Evolutionary conservation across 176 grass and related monocot species (phyloP), one percentile per base, ranked within the genome.

Genomic region (Typha latifolia): DNA sequence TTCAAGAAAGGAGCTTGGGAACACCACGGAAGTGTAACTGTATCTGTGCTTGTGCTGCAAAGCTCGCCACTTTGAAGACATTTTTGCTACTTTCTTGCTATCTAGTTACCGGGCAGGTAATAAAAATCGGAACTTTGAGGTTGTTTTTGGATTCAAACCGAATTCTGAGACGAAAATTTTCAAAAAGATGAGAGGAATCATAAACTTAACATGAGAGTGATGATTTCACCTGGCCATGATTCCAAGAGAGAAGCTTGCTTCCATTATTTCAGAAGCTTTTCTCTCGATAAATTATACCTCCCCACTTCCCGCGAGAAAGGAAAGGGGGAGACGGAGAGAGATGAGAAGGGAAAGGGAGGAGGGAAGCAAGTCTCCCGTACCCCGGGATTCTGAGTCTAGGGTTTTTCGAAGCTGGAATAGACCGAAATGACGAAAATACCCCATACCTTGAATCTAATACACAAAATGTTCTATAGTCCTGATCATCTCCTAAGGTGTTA

Each of bases 61-160:
- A 2, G 93, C 90, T 31, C 93, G 88, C 93, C 93, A 97, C 69
- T 97, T 92, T 0, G 85, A 27, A 0, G 93, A 97, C 88, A 97
- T 97, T 68, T 18, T 74, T 73, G 18, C 51, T n/a, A 16, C 51
- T 18, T 18, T 59, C 53, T 59, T 59, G n/a, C 53, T 59, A 16
- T 59, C 14, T 21, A 10, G 6, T n/a, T 59, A 19, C 7, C 16
- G 0, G 53, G 22, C 53, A 59, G 16, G 37, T 43, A 43, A 43
- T 59, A 59, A 59, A 57, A 59, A 59, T 59, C 53, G 20, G 16
- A 59, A 59, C 7, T 59, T 21, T 59, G 18, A 1, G 5, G 18
- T 57, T 22, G 11, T 59, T 59, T 59, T 59, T 21, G 1, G 11
- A 22, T 59, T 21, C 22, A 59, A 59, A 59, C n/a, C 15, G 20